Conservation (phyloP, 306 rosid genomes). For the Senna siamea region DNA sequence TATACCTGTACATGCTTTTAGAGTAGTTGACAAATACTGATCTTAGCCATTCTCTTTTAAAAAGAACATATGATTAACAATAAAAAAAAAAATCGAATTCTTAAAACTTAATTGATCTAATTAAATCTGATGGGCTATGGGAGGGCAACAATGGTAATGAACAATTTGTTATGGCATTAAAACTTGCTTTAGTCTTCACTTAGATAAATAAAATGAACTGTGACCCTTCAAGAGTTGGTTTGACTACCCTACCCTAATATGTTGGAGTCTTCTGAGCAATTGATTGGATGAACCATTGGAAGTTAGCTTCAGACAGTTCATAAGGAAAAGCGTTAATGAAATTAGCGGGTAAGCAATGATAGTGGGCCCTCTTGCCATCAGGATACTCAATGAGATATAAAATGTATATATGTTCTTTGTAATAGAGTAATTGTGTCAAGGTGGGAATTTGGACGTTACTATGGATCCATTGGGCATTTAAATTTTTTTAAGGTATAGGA, state of each 20-base stretch:
- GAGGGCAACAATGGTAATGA: neutral
- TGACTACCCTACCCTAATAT: neutral
- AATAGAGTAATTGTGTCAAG: slow-evolving; percentile 2
- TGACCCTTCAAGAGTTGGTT: neutral
- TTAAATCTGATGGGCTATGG: neutral
- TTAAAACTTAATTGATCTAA: neutral
- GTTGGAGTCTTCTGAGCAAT: neutral
- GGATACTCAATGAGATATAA: slow-evolving; percentile 12
- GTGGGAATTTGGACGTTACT: slow-evolving; percentile 1
- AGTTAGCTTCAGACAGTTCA: neutral
- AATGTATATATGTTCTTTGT: neutral
- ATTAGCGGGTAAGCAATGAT: neutral
- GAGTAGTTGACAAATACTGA: slow-evolving; percentile 28
- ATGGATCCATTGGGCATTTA: slow-evolving; percentile 6
- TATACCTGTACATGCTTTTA: slow-evolving; percentile 27
- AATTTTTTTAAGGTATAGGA: neutral
- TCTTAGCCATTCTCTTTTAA: slow-evolving; percentile 18
- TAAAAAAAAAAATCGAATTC: neutral
- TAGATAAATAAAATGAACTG: neutral
- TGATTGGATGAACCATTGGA: neutral
- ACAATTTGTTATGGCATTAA: neutral
- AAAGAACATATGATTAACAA: neutral
- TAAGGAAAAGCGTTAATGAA: neutral
- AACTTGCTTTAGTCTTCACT: neutral
- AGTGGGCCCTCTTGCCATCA: neutral